Percentiles rank a stretch among this genome's conserved stretches.
These are phyloP conservation scores for Alnus glutinosa DNA, from an alignment of 306 rosid genomes.

Conservation along the genomic window DNA sequence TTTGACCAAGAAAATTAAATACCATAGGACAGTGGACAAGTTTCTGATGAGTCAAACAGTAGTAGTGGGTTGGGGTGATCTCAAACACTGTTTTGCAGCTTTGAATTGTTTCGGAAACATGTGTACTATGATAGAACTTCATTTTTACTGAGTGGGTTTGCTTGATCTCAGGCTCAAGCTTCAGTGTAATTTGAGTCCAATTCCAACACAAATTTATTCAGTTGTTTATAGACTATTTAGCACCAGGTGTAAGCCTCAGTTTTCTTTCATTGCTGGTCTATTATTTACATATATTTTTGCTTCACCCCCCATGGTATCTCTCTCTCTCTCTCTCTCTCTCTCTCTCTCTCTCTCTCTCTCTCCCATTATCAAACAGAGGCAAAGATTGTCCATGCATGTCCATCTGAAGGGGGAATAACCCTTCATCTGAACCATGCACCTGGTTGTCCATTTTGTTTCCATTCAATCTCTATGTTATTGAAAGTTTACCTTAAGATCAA, in stretches of 20 bases:
- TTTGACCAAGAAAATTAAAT: constrained; percentile 5
- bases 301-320: background rate
- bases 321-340: background rate
- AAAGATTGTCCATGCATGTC: background rate
- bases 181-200: background rate
- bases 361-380: background rate
- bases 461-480: background rate
- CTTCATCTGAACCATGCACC: background rate
- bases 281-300: background rate
- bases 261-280: background rate
- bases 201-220: background rate
- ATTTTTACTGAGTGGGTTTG: background rate
- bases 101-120: background rate
- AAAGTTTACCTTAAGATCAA: background rate
- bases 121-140: background rate
- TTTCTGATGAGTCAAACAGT: background rate
- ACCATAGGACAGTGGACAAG: background rate
- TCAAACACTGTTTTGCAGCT: background rate
- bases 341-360: background rate
- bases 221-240: background rate
- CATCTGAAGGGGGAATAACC: background rate
- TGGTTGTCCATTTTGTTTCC: background rate
- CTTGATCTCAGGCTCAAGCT: background rate
- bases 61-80: background rate
- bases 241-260: background rate